Base-by-base conservation (phyloP, 2,329 filamentous ascomycete species). In the Talaromyces marneffei region DNA sequence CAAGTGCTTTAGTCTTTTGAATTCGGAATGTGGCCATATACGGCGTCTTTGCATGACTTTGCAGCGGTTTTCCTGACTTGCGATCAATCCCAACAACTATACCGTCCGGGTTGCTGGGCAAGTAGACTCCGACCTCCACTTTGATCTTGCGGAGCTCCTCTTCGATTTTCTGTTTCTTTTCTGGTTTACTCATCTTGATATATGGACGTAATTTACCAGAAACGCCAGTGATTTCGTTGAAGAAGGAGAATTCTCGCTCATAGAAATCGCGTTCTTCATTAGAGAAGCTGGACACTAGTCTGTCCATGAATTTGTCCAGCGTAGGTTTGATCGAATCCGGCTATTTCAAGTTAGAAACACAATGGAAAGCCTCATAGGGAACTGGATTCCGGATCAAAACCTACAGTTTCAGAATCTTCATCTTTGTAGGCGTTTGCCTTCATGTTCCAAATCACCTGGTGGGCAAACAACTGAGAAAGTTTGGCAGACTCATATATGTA, bases 401-500 rank as follows among this genome's bases (percentile, higher is more conserved):
- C 81, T 79, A 90, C 87, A 65, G 96, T 85, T 68, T 89, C 86
- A 14, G 89, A 92, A 67, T 97, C 91, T 69, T 99, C 93, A 66
- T 99, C 95, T 74, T 97, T 99, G 82, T 90, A 99, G 1, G 92
- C 90, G 74, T 99, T 99, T 33, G 94, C 94, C 74, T 97, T 99
- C 89, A 99, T 99, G 74, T 99, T 99, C 94, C 95, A 99, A 72
- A 99, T 99, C 67, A 99, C 97, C 70, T 99, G 94, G 74, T 99
- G 95, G 2, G 95, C 93, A 75, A 99, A 99, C 8, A 97, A 79
- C 74, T 97, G 94, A n/a, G 94, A 97, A 71, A 96, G 92, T 69
- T 95, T 93, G 1, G 92, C 94, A 0, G 95, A 97, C 77, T 99
- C 94, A 16, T 97, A 82, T 60, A 99, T 97, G 71, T 97, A 99